phyloP scores from a whole-genome alignment of 2,329 filamentous ascomycete species.

The Scedosporium boydii region DNA sequence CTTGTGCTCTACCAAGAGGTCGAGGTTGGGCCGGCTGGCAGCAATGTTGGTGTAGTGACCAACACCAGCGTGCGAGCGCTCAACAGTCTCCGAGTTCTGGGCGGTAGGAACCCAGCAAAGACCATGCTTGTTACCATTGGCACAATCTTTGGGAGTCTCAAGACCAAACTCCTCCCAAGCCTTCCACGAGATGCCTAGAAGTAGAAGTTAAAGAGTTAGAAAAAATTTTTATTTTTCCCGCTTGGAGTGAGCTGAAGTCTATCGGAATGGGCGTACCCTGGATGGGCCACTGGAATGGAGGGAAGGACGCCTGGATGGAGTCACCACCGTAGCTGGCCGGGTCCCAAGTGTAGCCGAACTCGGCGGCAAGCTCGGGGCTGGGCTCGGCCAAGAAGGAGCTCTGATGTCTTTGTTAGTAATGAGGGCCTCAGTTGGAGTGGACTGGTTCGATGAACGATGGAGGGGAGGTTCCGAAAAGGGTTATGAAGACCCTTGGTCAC shows the following conservation, averaged over 20 bases:
- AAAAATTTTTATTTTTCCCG: background rate
- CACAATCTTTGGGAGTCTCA: conserved; percentile 12
- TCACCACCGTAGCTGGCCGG: conserved; percentile 19
- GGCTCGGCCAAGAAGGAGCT: conserved; percentile 12
- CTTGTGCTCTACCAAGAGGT: conserved; percentile 19
- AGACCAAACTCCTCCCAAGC: conserved; percentile 17
- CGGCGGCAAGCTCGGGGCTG: conserved; percentile 13
- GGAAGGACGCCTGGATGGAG: conserved; percentile 21
- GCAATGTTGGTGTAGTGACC: conserved; percentile 19
- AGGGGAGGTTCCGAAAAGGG: background rate
- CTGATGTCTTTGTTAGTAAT: conserved; percentile 1
- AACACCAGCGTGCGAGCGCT: conserved; percentile 19
- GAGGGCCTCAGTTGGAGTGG: background rate
- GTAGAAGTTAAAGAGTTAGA: background rate
- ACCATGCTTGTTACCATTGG: conserved; percentile 19
- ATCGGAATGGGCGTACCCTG: conserved; percentile 10
- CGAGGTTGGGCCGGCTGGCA: conserved; percentile 13
- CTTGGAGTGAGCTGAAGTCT: background rate
- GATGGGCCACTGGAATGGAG: conserved; percentile 21
- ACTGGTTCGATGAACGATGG: background rate
- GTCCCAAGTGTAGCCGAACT: conserved; percentile 24
- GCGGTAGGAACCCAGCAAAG: conserved; percentile 21
- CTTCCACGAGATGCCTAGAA: conserved; percentile 10
- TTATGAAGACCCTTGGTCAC: background rate
- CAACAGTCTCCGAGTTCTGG: conserved; percentile 17